A percentile compares a stretch with the other conserved stretches of the same genome.
Evolutionary conservation across 1,284 basidiomycete genomes (phyloP).

Genomic region (Pyrrhoderma lamaoense): DNA sequence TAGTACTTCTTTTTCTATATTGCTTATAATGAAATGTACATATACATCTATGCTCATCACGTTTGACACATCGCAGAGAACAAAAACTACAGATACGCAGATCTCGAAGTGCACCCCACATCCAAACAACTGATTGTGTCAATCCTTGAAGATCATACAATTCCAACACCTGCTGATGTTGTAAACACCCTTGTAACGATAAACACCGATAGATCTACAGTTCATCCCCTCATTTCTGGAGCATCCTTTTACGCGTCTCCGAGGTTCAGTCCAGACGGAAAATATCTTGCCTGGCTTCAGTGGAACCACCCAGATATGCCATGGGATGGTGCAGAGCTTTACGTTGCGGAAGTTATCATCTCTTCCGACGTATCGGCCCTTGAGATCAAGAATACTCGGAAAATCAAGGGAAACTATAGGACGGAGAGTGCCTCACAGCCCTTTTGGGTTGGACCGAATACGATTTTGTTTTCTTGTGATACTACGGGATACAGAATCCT

Average conservation of each 20-base stretch:
- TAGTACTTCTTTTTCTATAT: background rate
- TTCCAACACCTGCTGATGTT: slow-evolving; percentile 46
- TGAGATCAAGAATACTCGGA: slow-evolving; percentile 26
- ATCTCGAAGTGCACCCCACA: slow-evolving; percentile 40
- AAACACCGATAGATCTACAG: slow-evolving; percentile 35
- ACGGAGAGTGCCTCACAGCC: slow-evolving; percentile 48
- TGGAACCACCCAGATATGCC: slow-evolving; percentile 82
- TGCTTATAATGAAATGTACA: too few relatives aligned
- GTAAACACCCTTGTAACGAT: slow-evolving; percentile 53
- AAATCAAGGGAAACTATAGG: slow-evolving; percentile 42
- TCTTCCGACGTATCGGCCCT: slow-evolving; percentile 3
- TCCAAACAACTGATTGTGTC: slow-evolving; percentile 9
- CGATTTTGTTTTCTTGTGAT: slow-evolving; percentile 63
- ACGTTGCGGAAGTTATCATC: slow-evolving; percentile 38
- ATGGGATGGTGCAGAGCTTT: slow-evolving; percentile 64
- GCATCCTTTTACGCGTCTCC: slow-evolving; percentile 63
- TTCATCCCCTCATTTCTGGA: slow-evolving; percentile 42
- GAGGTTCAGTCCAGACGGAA: slow-evolving; percentile 61
- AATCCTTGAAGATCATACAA: slow-evolving; percentile 62
- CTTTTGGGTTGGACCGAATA: slow-evolving; percentile 50
- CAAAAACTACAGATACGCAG: slow-evolving; percentile 49
- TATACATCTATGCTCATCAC: too few relatives aligned
- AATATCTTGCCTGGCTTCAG: slow-evolving; percentile 58
- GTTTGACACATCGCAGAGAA: too few relatives aligned
- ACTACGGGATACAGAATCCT: slow-evolving; percentile 66